Base-by-base conservation (phyloP, 208 protist species). In the Trypanosoma mega region DNA sequence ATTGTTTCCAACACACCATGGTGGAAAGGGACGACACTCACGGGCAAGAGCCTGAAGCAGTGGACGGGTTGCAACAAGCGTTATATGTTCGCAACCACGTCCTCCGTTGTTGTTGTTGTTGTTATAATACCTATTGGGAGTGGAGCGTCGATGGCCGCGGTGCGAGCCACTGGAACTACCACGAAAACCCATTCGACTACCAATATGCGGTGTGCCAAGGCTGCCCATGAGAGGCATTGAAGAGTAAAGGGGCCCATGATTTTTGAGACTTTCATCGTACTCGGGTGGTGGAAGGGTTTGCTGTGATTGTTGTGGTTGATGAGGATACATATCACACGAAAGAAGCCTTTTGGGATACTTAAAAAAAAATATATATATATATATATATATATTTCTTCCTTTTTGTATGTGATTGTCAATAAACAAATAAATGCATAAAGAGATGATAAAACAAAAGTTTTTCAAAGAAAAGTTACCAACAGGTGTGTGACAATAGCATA, bases 1-100 rank as follows among this genome's bases (percentile, higher is more conserved):
- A 9, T 16, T 23, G 37, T 41, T 12, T 20, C 72, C 68, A 16
- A 83, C 67, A 39, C 72, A 83, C 72, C 76, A 83, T 37, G 76
- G 72, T 21, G 68, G 66, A 3, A 23, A 74, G n/a, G 72, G 70
- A 7, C 64, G 44, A 37, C 72, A 78, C 29, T 73, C 43, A 45
- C 68, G 62, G 8, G 72, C 72, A 21, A 78, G 60, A 9, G 72
- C 45, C 41, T 82, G 78, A 36, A 72, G 57, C 23, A 73, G 37
- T 41, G 76, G 76, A 31, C 67, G 31, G 0, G 71, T 78, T 20
- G 60, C 71, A 2, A 75, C 62, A 29, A 77, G 20, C n/a, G 63
- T 53, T 1, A 75, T 43, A 20, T 63, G 50, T 7, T 21, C 39
- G 12, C 46, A 14, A 21, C 68, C 71, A 1, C 18, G 18, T 24